Base-by-base conservation (phyloP, 768 basidiomycete genomes). In the Kwoniella shandongensis region DNA sequence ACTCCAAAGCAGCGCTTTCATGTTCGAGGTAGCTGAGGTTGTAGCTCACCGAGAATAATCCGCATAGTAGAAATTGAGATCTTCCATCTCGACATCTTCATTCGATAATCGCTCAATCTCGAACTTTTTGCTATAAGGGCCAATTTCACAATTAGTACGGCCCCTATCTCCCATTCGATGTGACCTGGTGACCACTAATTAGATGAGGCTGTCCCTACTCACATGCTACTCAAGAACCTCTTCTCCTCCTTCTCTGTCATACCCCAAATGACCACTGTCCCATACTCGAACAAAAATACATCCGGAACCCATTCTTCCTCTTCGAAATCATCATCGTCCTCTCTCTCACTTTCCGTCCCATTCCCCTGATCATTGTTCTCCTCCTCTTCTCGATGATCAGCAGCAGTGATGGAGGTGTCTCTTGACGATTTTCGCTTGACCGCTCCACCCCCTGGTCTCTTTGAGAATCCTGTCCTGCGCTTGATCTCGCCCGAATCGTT, bases 221-320 rank as follows among this genome's bases (percentile, higher is more conserved):
- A 93, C 93, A 97, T 83, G 20, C 91, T 92, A 25, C 88, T 85
- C 60, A 97, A 78, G 69, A 97, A 91, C 8, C 91, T 81, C 75
- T 84, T 88, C 79, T 97, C 93, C 70, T 96, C 89, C 4, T 84
- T 80, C 73, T 96, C 91, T 36, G 89, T 87, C 92, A 97, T 96
- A 23, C 93, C 93, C 93, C 93, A 97, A 49, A 94, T 89, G 23
- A 97, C 93, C 25, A 94, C 88, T 0, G 90, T 92, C 12, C 93
- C 93, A 72, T 94, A 96, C 61, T 87, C 84, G 77, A 96, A 97
- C 63, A 96, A 78, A 75, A 94, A 96, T 52, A 96, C 88, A 76
- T 96, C 93, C 8, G 76, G 66, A 27, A 74, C 71, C 73, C 73
- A 69, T 63, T 76, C 72, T 59, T 75, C 68, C 36, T 75, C 73